phyloP scores from a whole-genome alignment of 495 filamentous ascomycete genomes.

The Tuber melanosporum region DNA sequence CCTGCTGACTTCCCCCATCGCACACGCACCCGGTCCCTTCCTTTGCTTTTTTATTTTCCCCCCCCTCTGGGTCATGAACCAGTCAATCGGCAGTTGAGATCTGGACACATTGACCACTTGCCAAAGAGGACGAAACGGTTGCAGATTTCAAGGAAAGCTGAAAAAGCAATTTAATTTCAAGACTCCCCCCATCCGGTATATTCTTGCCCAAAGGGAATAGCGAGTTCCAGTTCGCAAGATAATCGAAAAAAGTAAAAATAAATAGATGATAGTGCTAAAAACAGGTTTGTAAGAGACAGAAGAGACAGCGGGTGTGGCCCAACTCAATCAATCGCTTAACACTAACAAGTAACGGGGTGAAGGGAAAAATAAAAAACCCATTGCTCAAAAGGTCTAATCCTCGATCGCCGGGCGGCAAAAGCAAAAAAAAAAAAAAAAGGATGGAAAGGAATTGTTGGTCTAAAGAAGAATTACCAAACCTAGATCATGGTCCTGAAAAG shows the following conservation, averaged over 20 bases:
- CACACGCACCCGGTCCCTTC: neutral
- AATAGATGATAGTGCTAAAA: conserved; percentile 10
- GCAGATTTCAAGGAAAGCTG: conserved; percentile 27
- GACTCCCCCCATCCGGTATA: conserved; percentile 7
- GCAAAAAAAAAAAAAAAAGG: neutral
- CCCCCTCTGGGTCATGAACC: conserved; percentile 21
- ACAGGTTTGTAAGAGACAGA: conserved; percentile 23
- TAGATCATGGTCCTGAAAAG: neutral
- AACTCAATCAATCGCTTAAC: conserved; percentile 13
- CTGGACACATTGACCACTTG: conserved; percentile 35
- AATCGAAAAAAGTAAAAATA: conserved; percentile 21
- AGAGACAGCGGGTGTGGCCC: conserved; percentile 19
- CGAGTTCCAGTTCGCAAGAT: neutral
- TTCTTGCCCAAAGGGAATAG: neutral
- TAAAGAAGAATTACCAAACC: neutral
- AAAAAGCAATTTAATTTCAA: conserved; percentile 23
- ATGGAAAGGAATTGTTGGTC: neutral
- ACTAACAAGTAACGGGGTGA: conserved; percentile 26
- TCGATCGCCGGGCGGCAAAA: neutral
- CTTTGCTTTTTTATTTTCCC: neutral
- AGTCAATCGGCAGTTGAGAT: conserved; percentile 38
- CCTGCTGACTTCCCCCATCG: neutral
- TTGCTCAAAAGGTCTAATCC: neutral
- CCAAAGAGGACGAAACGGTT: conserved; percentile 32
- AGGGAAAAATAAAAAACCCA: conserved; percentile 15